Base-by-base conservation (phyloP, 2,329 filamentous ascomycete genomes). In the Harringtonia aguacate region DNA sequence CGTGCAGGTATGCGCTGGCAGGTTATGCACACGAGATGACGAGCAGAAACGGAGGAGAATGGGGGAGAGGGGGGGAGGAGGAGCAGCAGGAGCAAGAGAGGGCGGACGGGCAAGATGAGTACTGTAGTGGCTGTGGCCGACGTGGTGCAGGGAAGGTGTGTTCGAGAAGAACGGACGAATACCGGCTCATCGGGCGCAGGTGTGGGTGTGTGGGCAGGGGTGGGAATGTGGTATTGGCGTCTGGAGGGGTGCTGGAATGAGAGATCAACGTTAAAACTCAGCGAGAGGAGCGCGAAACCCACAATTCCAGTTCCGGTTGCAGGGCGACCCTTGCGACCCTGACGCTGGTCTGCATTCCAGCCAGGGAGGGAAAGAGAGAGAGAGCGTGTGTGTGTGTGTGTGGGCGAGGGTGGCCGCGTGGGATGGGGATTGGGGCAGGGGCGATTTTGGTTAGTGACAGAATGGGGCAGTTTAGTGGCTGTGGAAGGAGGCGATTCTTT, bases 161-260 rank as follows among this genome's bases (percentile, higher is more conserved):
- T 46, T 50, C 37, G 45, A 48, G 46, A 49, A 50, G 39, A 47
- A 48, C 50, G 55, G 55, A 51, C 57, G 54, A 54, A 55, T 53
- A 48, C 54, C 57, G 56, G 56, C 55, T 55, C 56, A 54, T 57
- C 53, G 54, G 54, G 56, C 44, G 40, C 44, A 41, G 44, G 42
- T 44, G 44, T 48, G 49, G 49, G 40, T 35, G 33, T 27, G 21
- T 30, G 28, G 17, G 20, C n/a, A 47, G 47, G 48, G 46, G 48
- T 51, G 48, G 49, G 46, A 47, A 33, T 36, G 41, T 21, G 34
- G 15, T 27, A 48, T 49, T 51, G 13, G 13, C 22, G 36, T 43
- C 21, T 37, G 42, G 36, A 39, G 27, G 22, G 18, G 22, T 22
- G 13, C 36, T 43, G 39, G 40, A 40, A 31, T 46, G 33, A 14